Evolutionary conservation across 768 basidiomycete genomes (phyloP).

Genomic region (Rhodotorula sphaerocarpa): DNA sequence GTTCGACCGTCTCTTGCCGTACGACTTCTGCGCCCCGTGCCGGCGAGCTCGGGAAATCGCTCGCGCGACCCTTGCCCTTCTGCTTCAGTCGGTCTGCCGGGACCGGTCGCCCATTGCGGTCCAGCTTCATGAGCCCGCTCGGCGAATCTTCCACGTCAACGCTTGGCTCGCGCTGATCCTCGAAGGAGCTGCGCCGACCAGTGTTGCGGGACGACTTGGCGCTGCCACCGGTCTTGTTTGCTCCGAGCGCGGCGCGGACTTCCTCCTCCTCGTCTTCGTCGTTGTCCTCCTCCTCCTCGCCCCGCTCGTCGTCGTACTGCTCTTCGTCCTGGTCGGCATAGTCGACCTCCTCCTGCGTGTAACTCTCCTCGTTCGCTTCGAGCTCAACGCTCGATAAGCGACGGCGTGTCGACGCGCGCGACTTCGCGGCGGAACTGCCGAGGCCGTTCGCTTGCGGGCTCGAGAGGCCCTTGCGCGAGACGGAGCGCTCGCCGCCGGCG

Average conservation of each 20-base stretch:
- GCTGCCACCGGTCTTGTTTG: background rate
- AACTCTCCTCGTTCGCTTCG: background rate
- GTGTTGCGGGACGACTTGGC: background rate
- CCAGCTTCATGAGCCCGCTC: slow-evolving; percentile 14
- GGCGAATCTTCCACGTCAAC: background rate
- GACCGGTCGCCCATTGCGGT: slow-evolving; percentile 16
- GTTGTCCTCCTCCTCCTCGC: background rate
- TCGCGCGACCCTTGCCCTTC: slow-evolving; percentile 13
- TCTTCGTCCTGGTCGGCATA: background rate
- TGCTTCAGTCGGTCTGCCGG: slow-evolving; percentile 5
- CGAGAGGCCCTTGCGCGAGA: slow-evolving; percentile 4
- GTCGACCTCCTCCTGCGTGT: background rate
- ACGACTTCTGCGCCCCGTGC: background rate
- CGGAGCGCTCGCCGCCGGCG: slow-evolving; percentile 4
- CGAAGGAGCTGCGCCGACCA: background rate
- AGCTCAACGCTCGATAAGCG: slow-evolving; percentile 9
- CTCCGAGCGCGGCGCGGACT: background rate
- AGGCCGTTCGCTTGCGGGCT: background rate
- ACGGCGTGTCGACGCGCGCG: background rate
- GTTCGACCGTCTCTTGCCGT: background rate
- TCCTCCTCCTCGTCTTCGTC: slow-evolving; percentile 23
- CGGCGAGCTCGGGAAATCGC: background rate
- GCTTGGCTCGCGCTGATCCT: background rate
- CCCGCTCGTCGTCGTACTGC: background rate
- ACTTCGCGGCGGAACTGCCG: background rate